A percentile compares a stretch with the other conserved stretches of the same genome.
Evolutionary conservation across 2,329 filamentous ascomycete genomes (phyloP).

Genomic region (Xylariales sp.): DNA sequence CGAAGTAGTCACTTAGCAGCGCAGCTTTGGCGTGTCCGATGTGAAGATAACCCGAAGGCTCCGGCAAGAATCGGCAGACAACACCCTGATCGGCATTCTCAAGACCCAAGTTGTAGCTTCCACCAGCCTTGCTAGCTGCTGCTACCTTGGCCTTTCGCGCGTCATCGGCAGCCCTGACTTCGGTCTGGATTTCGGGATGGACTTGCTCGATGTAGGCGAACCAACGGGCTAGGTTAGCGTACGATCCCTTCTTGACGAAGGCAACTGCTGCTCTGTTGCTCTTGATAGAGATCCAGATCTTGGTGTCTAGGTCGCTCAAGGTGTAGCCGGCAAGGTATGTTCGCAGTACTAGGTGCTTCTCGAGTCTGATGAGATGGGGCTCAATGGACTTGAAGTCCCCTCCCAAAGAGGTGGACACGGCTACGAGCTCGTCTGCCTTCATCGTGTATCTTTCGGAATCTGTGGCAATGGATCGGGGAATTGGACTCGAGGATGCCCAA

Average conservation of each 20-base stretch:
- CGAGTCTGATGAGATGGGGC: constrained; percentile 67
- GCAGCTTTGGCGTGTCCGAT: constrained; percentile 95
- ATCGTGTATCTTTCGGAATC: constrained; percentile 32
- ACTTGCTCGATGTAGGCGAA: constrained; percentile 79
- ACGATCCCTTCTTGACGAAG: constrained; percentile 71
- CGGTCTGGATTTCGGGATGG: constrained; percentile 69
- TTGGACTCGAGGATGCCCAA: not conserved
- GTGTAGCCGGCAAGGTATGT: constrained; percentile 81
- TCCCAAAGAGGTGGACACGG: constrained; percentile 45
- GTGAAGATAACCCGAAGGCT: constrained; percentile 92
- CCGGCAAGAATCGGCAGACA: constrained; percentile 86
- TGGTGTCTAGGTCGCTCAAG: constrained; percentile 71
- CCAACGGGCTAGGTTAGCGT: constrained; percentile 79
- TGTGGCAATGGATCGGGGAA: not conserved
- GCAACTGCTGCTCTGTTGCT: constrained; percentile 80
- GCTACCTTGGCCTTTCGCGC: constrained; percentile 65
- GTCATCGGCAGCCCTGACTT: constrained; percentile 65
- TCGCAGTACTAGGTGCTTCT: constrained; percentile 82
- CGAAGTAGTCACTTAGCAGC: constrained; percentile 93
- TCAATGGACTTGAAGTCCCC: constrained; percentile 81
- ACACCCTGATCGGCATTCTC: constrained; percentile 83
- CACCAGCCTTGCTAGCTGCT: constrained; percentile 69
- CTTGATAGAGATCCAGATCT: constrained; percentile 78
- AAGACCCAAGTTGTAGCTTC: constrained; percentile 83
- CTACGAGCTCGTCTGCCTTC: constrained; percentile 53